phyloP scores from a whole-genome alignment of 1,139 yeast genomes.

The Debaryomyces sp. region DNA sequence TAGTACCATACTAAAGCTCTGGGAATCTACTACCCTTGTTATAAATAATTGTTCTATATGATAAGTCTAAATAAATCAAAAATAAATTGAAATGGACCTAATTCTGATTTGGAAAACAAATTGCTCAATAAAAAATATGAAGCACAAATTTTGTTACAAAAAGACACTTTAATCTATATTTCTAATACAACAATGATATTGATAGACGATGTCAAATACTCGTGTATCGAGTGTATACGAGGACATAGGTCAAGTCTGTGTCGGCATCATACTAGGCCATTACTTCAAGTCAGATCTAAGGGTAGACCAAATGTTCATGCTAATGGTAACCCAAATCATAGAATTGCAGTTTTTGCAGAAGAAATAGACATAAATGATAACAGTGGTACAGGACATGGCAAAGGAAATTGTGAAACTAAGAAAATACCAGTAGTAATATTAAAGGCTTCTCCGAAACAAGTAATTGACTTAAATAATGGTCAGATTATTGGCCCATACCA shows the following conservation, averaged over 20 bases:
- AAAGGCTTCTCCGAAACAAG: constrained; percentile 52
- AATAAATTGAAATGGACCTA: not conserved
- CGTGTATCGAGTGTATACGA: constrained; percentile 88
- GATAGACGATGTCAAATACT: constrained; percentile 81
- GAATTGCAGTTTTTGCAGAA: constrained; percentile 63
- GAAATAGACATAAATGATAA: constrained; percentile 23
- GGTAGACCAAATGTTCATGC: constrained; percentile 73
- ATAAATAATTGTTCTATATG: not conserved
- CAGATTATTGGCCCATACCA: constrained; percentile 46
- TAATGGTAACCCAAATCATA: constrained; percentile 49
- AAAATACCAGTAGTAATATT: constrained; percentile 43
- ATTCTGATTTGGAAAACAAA: constrained; percentile 1
- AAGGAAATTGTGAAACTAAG: constrained; percentile 15
- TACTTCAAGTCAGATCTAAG: constrained; percentile 83
- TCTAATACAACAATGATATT: constrained; percentile 61
- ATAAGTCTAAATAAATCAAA: not conserved
- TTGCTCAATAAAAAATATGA: constrained; percentile 3
- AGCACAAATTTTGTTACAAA: not conserved
- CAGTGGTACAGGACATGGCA: constrained; percentile 15
- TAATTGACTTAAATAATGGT: constrained; percentile 51
- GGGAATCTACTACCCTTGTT: not conserved
- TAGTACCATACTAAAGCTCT: not conserved
- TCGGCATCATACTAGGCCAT: constrained; percentile 75
- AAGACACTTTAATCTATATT: not conserved
- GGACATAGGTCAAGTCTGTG: constrained; percentile 93